Evolutionary conservation across 1,284 basidiomycete species (phyloP).

Genomic region (Takashimella koratensis): DNA sequence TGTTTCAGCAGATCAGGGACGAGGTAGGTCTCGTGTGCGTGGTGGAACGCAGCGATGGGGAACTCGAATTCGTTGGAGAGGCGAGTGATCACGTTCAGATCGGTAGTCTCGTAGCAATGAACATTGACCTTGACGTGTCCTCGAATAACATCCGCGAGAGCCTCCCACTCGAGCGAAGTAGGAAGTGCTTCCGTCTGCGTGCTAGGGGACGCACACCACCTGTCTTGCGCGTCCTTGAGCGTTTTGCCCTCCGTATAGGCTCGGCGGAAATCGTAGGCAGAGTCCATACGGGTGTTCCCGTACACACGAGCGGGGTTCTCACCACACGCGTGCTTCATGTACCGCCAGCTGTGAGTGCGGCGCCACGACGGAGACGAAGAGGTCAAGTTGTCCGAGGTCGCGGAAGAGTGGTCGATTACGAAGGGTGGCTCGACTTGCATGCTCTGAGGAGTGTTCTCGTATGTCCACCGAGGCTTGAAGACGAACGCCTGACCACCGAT

Average conservation of each 20-base stretch:
- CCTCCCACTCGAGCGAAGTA: constrained; percentile 75
- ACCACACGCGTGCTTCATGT: constrained; percentile 51
- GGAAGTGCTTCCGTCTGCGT: constrained; percentile 58
- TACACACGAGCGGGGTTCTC: constrained; percentile 55
- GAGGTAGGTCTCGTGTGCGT: constrained; percentile 80
- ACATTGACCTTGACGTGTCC: constrained; percentile 63
- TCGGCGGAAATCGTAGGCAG: constrained; percentile 57
- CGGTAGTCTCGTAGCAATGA: constrained; percentile 75
- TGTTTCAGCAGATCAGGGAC: constrained; percentile 72
- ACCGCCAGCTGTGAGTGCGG: constrained; percentile 40
- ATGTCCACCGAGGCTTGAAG: constrained; percentile 52
- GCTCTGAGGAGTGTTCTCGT: constrained; percentile 47
- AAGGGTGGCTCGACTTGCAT: constrained; percentile 51
- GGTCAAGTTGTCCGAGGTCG: background rate
- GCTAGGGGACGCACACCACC: constrained; percentile 60
- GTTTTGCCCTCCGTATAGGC: constrained; percentile 69
- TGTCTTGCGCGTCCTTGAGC: constrained; percentile 66
- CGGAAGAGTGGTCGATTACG: constrained; percentile 28
- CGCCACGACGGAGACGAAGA: constrained; percentile 22
- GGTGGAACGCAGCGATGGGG: constrained; percentile 76
- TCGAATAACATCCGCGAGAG: constrained; percentile 78
- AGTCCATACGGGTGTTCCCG: constrained; percentile 55
- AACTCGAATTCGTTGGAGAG: constrained; percentile 71
- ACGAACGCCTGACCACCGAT: constrained; percentile 52
- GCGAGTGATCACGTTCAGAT: constrained; percentile 60